Evolutionary conservation across 768 basidiomycete species (phyloP), one percentile per base, ranked within the genome.

Genomic region (Pisolithus microcarpus): DNA sequence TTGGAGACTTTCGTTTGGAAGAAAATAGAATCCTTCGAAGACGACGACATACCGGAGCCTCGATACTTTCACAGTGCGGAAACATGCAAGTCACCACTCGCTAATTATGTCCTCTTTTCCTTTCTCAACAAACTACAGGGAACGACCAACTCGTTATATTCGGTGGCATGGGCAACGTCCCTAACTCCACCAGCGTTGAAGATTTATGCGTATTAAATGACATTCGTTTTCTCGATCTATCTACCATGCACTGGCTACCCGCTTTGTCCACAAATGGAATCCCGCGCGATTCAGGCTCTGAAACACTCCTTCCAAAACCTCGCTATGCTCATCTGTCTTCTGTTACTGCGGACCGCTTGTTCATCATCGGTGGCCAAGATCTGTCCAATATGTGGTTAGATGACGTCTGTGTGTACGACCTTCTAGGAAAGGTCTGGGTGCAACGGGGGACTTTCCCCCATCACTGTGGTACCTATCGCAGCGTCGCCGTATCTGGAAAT

Each of bases 1-100:
- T 73, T 97, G 56, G 74, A 82, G 49, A 82, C 84, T 2, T 85
- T 87, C 61, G 69, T 73, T 10, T 99, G 96, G 96, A 78, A 85
- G 58, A 82, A 75, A 62, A 63, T 93, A 8, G 67, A 70, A 1
- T 73, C 79, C 16, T 73, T 72, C 48, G 71, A 76, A 1, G 85
- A 84, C 50, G 86, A 88, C 58, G 77, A 83, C 45, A 71, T 84
- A 9, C 93, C 95, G 0, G 75, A 80, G 43, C 79, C 92, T 23
- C 82, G 96, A 38, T 99, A 99, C 66, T 99, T 99, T 64, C 96
- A 99, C 69, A 91, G 87, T 54, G 80, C 90, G 11, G 92, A 96
- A 69, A 70, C 83, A 51, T 95, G 88, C 84, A 65, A 60, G 80
- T 54, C 48, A 11, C 34, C 11, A 34, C 9, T 7, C 9, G 16